Evolutionary conservation across 1,139 yeast genomes (phyloP).

Genomic region (Candida smagusa): DNA sequence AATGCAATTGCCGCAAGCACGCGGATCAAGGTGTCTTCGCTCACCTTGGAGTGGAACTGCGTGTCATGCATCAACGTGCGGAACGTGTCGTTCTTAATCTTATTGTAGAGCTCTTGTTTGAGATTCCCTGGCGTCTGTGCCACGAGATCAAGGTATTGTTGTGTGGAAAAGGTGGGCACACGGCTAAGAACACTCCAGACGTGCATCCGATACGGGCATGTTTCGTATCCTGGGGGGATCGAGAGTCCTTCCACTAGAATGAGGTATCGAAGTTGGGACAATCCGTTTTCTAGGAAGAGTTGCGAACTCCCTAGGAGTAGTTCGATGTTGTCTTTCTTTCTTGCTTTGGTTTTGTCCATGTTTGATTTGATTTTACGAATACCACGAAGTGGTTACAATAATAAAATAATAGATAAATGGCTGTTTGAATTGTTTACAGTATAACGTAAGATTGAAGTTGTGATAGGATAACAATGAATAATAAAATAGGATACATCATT

Average conservation of each 20-base stretch:
- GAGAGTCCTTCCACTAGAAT: slow-evolving; percentile 76
- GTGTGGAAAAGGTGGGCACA: slow-evolving; percentile 55
- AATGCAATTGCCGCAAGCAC: slow-evolving; percentile 75
- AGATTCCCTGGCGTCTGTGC: slow-evolving; percentile 52
- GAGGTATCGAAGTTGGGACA: slow-evolving; percentile 76
- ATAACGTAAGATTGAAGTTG: too few relatives aligned
- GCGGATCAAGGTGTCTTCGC: slow-evolving; percentile 66
- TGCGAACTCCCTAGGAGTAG: slow-evolving; percentile 61
- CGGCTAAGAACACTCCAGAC: slow-evolving; percentile 81
- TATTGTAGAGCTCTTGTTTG: slow-evolving; percentile 48
- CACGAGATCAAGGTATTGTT: slow-evolving; percentile 54
- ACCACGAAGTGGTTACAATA: too few relatives aligned
- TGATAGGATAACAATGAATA: too few relatives aligned
- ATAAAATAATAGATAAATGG: background rate
- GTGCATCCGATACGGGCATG: slow-evolving; percentile 66
- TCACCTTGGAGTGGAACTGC: slow-evolving; percentile 60
- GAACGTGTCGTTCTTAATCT: slow-evolving; percentile 84
- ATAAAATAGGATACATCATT: too few relatives aligned
- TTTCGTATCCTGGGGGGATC: slow-evolving; percentile 45
- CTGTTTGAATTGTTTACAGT: too few relatives aligned
- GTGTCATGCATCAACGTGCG: slow-evolving; percentile 79
- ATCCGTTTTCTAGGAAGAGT: slow-evolving; percentile 61
- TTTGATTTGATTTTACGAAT: background rate
- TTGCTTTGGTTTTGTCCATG: slow-evolving; percentile 25
- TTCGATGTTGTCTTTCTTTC: slow-evolving; percentile 65